A percentile compares a stretch with the other conserved stretches of the same genome.
These are phyloP conservation scores for Biscogniauxia mediterranea DNA, from an alignment of 2,329 filamentous ascomycete genomes.

Conservation along the genomic window DNA sequence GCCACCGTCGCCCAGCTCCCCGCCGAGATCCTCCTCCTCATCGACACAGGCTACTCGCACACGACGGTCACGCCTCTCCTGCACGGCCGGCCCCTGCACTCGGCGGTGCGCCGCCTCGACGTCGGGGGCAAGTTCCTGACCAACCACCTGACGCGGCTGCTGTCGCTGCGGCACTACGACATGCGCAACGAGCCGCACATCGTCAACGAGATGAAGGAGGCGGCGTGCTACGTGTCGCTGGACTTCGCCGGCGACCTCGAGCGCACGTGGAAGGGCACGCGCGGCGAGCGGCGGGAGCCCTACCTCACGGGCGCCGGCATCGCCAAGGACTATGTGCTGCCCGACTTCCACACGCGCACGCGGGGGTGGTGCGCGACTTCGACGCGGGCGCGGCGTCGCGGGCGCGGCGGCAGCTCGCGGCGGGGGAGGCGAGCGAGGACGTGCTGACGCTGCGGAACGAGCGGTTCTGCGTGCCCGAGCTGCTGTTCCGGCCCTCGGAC, in stretches of 20 bases:
- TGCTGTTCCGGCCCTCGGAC: slow-evolving; percentile 83
- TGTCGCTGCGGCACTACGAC: slow-evolving; percentile 90
- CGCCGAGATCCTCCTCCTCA: slow-evolving; percentile 78
- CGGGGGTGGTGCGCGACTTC: slow-evolving; percentile 75
- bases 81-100: slow-evolving; percentile 74
- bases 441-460: slow-evolving; percentile 87
- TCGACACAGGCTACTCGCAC: slow-evolving; percentile 91
- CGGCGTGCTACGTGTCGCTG: slow-evolving; percentile 76
- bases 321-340: slow-evolving; percentile 87
- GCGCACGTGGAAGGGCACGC: slow-evolving; percentile 75
- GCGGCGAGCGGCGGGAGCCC: slow-evolving; percentile 52
- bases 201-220: slow-evolving; percentile 94
- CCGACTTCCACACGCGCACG: slow-evolving; percentile 64
- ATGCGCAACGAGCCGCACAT: slow-evolving; percentile 93
- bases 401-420: slow-evolving; percentile 44
- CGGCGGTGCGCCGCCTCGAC: slow-evolving; percentile 79
- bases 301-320: slow-evolving; percentile 58
- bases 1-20: slow-evolving; percentile 49
- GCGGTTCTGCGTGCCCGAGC: slow-evolving; percentile 83
- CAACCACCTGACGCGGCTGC: slow-evolving; percentile 85
- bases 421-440: slow-evolving; percentile 63
- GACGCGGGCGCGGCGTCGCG: slow-evolving; percentile 64
- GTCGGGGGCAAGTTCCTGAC: slow-evolving; percentile 91
- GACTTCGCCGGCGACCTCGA: slow-evolving; percentile 80
- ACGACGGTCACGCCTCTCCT: slow-evolving; percentile 88